These are phyloP conservation scores for Verbena officinalis DNA, from an alignment of 257 asterid genomes.

Conservation along the genomic window DNA sequence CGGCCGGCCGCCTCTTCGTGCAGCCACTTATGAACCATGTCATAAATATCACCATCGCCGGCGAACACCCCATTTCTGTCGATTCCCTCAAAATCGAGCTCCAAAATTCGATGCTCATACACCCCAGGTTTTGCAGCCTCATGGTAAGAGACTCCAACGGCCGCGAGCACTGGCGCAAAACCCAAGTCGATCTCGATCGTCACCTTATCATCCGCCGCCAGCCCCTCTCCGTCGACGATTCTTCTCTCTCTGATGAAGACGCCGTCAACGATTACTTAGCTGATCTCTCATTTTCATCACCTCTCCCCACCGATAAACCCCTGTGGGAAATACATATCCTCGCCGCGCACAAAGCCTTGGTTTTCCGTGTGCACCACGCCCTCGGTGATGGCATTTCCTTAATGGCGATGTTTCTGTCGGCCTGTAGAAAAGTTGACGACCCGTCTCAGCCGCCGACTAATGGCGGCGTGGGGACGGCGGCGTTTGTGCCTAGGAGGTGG, in stretches of 20 bases:
- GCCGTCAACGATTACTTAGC: constrained; percentile 63
- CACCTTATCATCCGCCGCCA: constrained; percentile 51
- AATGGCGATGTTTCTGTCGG: constrained; percentile 60
- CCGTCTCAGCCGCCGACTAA: constrained; percentile 42
- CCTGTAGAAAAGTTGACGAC: constrained; percentile 56
- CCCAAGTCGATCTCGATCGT: constrained; percentile 53
- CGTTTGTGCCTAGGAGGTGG: constrained; percentile 23
- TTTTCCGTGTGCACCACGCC: constrained; percentile 78
- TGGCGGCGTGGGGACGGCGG: constrained; percentile 35
- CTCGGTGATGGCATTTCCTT: constrained; percentile 81
- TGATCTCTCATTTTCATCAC: constrained; percentile 53
- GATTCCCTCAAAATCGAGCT: constrained; percentile 45
- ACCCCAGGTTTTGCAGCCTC: constrained; percentile 78
- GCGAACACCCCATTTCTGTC: constrained; percentile 41
- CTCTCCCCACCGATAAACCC: constrained; percentile 62
- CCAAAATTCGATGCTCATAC: constrained; percentile 50
- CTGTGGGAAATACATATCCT: constrained; percentile 76
- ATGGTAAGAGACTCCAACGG: constrained; percentile 57
- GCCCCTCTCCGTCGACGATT: constrained; percentile 37
- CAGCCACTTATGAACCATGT: constrained; percentile 53
- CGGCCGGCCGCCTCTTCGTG: constrained; percentile 69
- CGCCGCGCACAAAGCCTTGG: constrained; percentile 52
- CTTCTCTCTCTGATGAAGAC: constrained; percentile 48
- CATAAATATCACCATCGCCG: constrained; percentile 50
- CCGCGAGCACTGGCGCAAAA: constrained; percentile 65